These are phyloP conservation scores for Monotropa hypopitys DNA, from an alignment of 179 eudicot species.

Conservation along the genomic window DNA sequence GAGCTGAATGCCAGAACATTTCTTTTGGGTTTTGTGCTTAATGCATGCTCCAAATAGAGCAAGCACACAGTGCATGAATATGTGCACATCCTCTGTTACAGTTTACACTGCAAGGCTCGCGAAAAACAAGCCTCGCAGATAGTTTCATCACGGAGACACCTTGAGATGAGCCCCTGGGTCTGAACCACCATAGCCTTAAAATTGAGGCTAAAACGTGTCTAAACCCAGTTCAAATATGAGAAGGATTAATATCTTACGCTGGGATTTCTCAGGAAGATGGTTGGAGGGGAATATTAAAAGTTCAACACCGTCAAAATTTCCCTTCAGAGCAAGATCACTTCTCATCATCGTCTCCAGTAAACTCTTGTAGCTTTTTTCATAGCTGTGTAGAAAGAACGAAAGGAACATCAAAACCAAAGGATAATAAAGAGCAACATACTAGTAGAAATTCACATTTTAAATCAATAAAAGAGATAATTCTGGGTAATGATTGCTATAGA, in stretches of 20 bases:
- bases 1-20: background rate
- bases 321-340: slow-evolving; percentile 75
- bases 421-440: background rate
- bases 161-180: background rate
- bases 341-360: slow-evolving; percentile 69
- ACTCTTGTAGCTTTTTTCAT: slow-evolving; percentile 66
- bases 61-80: background rate
- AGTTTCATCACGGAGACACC: background rate
- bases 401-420: background rate
- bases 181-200: background rate
- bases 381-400: slow-evolving; percentile 35
- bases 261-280: slow-evolving; percentile 61
- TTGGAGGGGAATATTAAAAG: slow-evolving; percentile 84
- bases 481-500: background rate
- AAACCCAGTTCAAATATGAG: background rate
- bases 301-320: slow-evolving; percentile 59
- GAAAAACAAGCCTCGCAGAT: background rate
- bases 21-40: background rate
- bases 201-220: background rate
- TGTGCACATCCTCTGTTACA: background rate
- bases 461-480: slow-evolving; percentile 1
- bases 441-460: background rate
- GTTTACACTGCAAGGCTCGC: background rate
- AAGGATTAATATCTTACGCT: slow-evolving; percentile 41
- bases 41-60: background rate